Conservation (phyloP, 352 stramenopile genomes). For the Phytophthora multivora region DNA sequence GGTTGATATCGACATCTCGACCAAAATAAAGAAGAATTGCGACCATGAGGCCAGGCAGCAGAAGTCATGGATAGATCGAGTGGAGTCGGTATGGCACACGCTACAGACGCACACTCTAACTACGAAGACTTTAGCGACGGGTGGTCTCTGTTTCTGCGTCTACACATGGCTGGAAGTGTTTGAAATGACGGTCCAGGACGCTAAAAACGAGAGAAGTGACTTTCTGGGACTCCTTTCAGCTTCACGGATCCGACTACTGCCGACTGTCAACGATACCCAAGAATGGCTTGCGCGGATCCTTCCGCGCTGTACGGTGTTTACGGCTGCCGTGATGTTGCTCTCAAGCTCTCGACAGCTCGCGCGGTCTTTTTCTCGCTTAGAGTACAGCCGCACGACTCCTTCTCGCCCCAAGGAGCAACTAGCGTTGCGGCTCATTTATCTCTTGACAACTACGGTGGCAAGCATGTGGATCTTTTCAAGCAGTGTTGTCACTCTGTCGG, state of each 20-base stretch:
- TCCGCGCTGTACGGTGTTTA: constrained; percentile 24
- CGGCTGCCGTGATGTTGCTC: constrained; percentile 9
- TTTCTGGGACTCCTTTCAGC: constrained; percentile 19
- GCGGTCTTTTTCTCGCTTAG: background rate
- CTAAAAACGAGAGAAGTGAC: constrained; percentile 5
- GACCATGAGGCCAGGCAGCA: background rate
- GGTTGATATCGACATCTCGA: constrained; percentile 32
- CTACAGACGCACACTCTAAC: constrained; percentile 27
- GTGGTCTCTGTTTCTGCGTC: constrained; percentile 30
- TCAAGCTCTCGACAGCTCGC: constrained; percentile 42
- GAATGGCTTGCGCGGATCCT: constrained; percentile 47
- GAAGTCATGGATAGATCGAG: constrained; percentile 11
- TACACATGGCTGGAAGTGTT: constrained; percentile 36
- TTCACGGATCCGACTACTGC: constrained; percentile 36
- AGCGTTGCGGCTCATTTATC: constrained; percentile 26
- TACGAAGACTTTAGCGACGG: constrained; percentile 1
- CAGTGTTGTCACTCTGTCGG: constrained; percentile 46
- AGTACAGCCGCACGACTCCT: background rate
- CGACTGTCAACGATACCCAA: constrained; percentile 46
- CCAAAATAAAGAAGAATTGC: background rate
- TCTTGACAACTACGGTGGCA: constrained; percentile 26
- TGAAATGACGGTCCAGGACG: constrained; percentile 14
- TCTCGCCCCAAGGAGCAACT: constrained; percentile 9
- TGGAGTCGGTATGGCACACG: constrained; percentile 29
- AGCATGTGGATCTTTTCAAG: constrained; percentile 44